phyloP scores from a whole-genome alignment of 2,329 filamentous ascomycete species.

The Madurella fahalii region DNA sequence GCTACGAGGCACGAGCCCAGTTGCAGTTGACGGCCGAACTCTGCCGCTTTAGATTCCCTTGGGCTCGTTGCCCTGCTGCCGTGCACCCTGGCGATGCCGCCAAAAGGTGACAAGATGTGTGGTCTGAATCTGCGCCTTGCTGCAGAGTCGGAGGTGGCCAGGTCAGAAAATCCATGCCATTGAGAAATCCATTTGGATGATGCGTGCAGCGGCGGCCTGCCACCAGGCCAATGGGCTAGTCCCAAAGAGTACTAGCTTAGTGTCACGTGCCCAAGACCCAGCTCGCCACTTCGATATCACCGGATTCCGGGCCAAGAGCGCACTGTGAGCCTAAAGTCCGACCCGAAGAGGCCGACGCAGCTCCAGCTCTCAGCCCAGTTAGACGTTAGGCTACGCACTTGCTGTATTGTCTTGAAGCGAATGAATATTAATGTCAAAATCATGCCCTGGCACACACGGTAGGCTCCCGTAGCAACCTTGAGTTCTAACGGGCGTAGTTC shows the following conservation, averaged over 20 bases:
- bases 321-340: neutral
- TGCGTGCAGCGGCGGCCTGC: conserved; percentile 8
- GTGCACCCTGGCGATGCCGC: conserved; percentile 8
- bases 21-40: neutral
- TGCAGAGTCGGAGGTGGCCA: conserved; percentile 1
- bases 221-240: conserved; percentile 5
- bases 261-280: conserved; percentile 10
- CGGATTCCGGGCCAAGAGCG: neutral
- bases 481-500: too few species aligned
- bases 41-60: neutral
- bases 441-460: too few species aligned
- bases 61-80: conserved; percentile 10
- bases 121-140: neutral
- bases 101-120: neutral
- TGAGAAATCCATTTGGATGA: conserved; percentile 13
- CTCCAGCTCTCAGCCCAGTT: too few species aligned
- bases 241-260: neutral
- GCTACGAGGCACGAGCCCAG: neutral
- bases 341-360: too few species aligned
- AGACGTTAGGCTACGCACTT: too few species aligned
- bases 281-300: neutral
- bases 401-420: too few species aligned
- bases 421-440: too few species aligned
- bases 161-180: conserved; percentile 8
- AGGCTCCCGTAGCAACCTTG: too few species aligned